Conservation (phyloP, 192 early-diverging fungal genomes). For the Umbelopsis ramanniana region DNA sequence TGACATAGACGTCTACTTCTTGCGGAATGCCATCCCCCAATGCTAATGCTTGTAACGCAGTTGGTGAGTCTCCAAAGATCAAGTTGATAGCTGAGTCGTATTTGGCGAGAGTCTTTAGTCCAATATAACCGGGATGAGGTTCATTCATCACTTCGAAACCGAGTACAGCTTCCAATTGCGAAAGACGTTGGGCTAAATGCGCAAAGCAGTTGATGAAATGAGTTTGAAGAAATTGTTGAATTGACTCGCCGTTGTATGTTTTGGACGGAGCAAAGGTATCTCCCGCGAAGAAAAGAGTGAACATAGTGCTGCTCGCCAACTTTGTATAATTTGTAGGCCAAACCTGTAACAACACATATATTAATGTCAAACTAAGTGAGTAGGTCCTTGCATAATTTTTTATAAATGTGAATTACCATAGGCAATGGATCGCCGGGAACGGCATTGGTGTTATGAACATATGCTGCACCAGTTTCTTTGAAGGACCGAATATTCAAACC, state of each 20-base stretch:
- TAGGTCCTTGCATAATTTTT: not conserved
- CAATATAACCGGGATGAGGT: conserved; percentile 72
- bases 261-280: conserved; percentile 72
- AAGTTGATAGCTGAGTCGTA: conserved; percentile 71
- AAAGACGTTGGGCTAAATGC: conserved; percentile 72
- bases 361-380: not conserved
- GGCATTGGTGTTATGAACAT: conserved; percentile 72
- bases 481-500: conserved; percentile 77
- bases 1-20: conserved; percentile 76
- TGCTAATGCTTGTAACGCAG: conserved; percentile 77
- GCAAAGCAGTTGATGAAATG: conserved; percentile 69
- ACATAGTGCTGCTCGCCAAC: conserved; percentile 82
- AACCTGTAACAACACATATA: conserved; percentile 52
- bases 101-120: conserved; percentile 54
- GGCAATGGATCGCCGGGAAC: conserved; percentile 50
- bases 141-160: conserved; percentile 78
- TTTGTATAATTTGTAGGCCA: conserved; percentile 93
- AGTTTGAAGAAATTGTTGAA: conserved; percentile 71
- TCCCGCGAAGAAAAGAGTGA: conserved; percentile 82
- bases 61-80: conserved; percentile 72
- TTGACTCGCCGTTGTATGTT: conserved; percentile 64
- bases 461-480: conserved; percentile 77
- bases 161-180: conserved; percentile 65
- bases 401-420: conserved; percentile 28
- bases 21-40: conserved; percentile 72